Conservation (phyloP, 1,284 basidiomycete species). For the Omphalotus olearius region DNA sequence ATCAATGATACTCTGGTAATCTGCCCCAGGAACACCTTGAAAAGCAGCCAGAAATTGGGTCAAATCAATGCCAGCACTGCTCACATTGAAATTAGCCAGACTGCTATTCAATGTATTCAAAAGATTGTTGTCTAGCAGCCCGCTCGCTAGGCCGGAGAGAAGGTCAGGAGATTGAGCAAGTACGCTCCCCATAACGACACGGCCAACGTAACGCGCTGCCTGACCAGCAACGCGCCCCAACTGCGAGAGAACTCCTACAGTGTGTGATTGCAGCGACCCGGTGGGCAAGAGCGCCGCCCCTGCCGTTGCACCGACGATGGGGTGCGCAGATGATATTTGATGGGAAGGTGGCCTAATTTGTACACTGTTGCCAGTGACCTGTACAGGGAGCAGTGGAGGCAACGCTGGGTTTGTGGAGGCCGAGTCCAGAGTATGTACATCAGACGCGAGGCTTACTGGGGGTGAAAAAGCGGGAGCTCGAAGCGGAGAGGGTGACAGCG, state of each 20-base stretch:
- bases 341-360: too few relatives aligned
- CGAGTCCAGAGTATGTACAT: too few relatives aligned
- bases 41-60: conserved; percentile 25
- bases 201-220: conserved; percentile 5
- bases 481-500: too few relatives aligned
- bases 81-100: conserved; percentile 9
- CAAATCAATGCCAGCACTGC: conserved; percentile 18
- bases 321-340: too few relatives aligned
- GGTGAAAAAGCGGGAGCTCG: too few relatives aligned
- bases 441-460: too few relatives aligned
- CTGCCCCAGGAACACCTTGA: conserved; percentile 23
- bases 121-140: not conserved
- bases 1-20: conserved; percentile 27
- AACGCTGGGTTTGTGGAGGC: too few relatives aligned
- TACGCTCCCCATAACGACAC: conserved; percentile 1
- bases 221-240: not conserved
- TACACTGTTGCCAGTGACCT: too few relatives aligned
- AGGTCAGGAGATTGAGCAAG: conserved; percentile 2
- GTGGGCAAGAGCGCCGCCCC: not conserved
- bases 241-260: not conserved
- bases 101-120: conserved; percentile 5
- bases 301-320: not conserved
- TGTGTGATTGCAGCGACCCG: not conserved
- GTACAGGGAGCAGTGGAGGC: too few relatives aligned
- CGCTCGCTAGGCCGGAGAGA: conserved; percentile 5